These are phyloP conservation scores for Botrytis squamosa DNA, from an alignment of 2,329 filamentous ascomycete species.

Conservation along the genomic window DNA sequence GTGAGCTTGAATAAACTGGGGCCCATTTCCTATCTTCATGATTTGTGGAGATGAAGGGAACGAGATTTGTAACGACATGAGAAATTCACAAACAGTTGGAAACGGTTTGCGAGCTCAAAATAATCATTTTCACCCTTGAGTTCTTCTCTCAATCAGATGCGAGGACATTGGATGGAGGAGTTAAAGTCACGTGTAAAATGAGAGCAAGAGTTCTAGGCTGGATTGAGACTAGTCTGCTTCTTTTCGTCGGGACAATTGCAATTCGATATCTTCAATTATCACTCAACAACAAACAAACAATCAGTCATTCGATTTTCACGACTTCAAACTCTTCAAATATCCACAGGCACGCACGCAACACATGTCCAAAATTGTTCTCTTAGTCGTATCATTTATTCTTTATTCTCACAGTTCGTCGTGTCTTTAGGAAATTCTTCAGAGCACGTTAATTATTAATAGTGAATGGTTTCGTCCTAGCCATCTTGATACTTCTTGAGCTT, in stretches of 20 bases:
- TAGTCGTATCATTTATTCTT: neutral
- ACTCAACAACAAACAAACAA: neutral
- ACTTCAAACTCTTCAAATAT: neutral
- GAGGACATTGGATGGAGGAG: neutral
- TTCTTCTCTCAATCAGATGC: neutral
- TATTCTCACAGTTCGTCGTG: neutral
- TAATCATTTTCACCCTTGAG: neutral
- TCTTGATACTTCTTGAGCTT: slow-evolving; percentile 21
- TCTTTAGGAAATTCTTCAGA: neutral
- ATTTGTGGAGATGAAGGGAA: neutral
- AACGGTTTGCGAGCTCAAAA: neutral
- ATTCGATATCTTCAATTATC: neutral
- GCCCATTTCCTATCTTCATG: neutral
- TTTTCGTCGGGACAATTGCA: neutral
- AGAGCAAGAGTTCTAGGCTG: neutral
- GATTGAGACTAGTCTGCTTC: neutral
- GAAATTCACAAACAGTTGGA: neutral
- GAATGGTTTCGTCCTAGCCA: slow-evolving; percentile 13
- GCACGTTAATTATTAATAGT: neutral
- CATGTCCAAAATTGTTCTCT: neutral
- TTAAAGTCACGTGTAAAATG: neutral
- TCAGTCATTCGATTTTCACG: neutral
- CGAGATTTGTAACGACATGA: neutral
- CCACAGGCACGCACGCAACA: neutral
- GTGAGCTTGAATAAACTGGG: neutral